Evolutionary conservation across 2,329 filamentous ascomycete genomes (phyloP).

Genomic region (Fusarium kyushuense): DNA sequence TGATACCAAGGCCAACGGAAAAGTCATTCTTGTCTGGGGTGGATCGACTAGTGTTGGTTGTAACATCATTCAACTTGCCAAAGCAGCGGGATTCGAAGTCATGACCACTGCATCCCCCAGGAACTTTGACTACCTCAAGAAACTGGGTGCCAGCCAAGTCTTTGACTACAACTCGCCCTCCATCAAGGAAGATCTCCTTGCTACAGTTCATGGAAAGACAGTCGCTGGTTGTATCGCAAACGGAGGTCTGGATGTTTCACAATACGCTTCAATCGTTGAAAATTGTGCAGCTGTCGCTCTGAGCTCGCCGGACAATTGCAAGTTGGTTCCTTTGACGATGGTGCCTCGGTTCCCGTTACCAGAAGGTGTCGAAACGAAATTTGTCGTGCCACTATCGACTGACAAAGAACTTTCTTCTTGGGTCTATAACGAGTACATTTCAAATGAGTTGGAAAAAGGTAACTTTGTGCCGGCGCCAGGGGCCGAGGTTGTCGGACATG

Average conservation of each 20-base stretch:
- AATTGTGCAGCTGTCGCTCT: constrained; percentile 19
- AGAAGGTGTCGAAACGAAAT: constrained; percentile 16
- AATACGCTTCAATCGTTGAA: constrained; percentile 8
- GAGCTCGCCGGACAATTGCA: constrained; percentile 10
- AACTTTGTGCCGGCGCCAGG: constrained; percentile 9
- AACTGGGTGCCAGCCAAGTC: constrained; percentile 12
- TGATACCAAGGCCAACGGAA: background rate
- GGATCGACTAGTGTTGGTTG: constrained; percentile 27
- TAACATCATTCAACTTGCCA: constrained; percentile 17
- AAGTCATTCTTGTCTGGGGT: constrained; percentile 13
- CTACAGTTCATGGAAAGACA: background rate
- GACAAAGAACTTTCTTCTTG: constrained; percentile 11
- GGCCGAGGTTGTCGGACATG: background rate
- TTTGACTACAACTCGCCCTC: constrained; percentile 8
- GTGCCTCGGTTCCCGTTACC: constrained; percentile 7
- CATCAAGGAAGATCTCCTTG: constrained; percentile 1
- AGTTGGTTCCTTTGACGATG: constrained; percentile 15
- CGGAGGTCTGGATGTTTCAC: background rate
- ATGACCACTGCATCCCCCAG: constrained; percentile 13
- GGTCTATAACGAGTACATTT: constrained; percentile 10
- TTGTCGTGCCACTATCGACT: constrained; percentile 6
- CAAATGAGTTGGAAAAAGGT: background rate
- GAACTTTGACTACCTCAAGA: constrained; percentile 23
- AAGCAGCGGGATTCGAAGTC: constrained; percentile 21
- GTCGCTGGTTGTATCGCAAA: constrained; percentile 19